These are phyloP conservation scores for Colletotrichum caudatum DNA, from an alignment of 2,329 filamentous ascomycete genomes.

Conservation along the genomic window DNA sequence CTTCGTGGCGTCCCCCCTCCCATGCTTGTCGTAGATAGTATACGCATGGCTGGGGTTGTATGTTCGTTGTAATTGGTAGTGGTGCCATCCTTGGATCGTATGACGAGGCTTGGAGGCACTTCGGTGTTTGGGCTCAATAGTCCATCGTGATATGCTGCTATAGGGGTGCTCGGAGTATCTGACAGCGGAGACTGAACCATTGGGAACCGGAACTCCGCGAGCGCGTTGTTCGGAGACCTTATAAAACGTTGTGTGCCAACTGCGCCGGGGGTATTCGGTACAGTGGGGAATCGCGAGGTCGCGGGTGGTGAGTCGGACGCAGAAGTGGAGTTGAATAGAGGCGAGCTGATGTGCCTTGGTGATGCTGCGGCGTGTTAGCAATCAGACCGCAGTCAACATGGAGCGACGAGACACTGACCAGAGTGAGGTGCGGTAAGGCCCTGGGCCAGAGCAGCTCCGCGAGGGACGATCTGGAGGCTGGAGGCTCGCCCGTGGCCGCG, in stretches of 20 bases:
- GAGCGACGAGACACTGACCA: conserved; percentile 50
- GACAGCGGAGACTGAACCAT: conserved; percentile 58
- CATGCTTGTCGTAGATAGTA: conserved; percentile 82
- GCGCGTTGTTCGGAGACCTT: conserved; percentile 56
- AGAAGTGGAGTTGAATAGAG: conserved; percentile 67
- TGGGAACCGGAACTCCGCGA: conserved; percentile 70
- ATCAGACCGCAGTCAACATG: background rate
- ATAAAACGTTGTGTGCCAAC: conserved; percentile 55
- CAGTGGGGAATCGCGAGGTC: conserved; percentile 56
- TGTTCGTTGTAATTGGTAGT: conserved; percentile 66
- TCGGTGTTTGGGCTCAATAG: conserved; percentile 54
- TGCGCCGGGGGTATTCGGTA: conserved; percentile 59
- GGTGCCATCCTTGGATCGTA: conserved; percentile 58
- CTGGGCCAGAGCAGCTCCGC: conserved; percentile 47
- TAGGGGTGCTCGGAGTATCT: conserved; percentile 48
- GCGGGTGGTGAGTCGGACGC: conserved; percentile 62
- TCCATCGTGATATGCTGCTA: conserved; percentile 52
- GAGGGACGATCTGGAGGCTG: conserved; percentile 80
- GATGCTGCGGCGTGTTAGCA: conserved; percentile 44
- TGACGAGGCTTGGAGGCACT: conserved; percentile 47
- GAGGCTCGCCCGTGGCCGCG: conserved; percentile 82
- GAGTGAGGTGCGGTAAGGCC: conserved; percentile 49
- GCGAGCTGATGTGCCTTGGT: conserved; percentile 61
- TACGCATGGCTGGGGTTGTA: conserved; percentile 71
- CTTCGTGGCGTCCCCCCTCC: conserved; percentile 84